phyloP scores from a whole-genome alignment of 2,329 filamentous ascomycete species.

The Beauveria caledonica region DNA sequence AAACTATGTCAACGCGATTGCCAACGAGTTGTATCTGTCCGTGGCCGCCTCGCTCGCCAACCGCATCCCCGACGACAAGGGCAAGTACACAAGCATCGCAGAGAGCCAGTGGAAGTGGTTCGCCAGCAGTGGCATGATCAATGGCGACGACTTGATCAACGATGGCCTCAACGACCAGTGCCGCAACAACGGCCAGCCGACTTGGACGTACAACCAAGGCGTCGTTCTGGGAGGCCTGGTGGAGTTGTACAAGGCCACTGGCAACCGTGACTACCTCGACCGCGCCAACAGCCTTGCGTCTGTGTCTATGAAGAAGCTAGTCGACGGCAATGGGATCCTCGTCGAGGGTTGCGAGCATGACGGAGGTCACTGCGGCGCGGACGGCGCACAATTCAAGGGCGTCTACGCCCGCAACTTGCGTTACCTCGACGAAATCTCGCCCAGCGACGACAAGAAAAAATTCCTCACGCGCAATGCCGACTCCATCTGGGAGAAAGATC shows the following conservation, averaged over 20 bases:
- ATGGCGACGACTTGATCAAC: conserved; percentile 40
- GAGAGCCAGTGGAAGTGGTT: conserved; percentile 47
- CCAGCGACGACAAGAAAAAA: conserved; percentile 38
- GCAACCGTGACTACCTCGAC: conserved; percentile 31
- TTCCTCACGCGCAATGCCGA: conserved; percentile 56
- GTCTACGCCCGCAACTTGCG: conserved; percentile 59
- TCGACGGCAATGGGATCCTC: conserved; percentile 39
- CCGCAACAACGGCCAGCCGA: conserved; percentile 41
- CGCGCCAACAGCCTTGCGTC: conserved; percentile 41
- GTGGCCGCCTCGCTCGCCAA: conserved; percentile 46
- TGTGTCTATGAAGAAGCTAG: conserved; percentile 39
- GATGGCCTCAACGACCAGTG: conserved; percentile 43
- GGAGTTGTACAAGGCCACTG: conserved; percentile 40
- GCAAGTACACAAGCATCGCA: conserved; percentile 39
- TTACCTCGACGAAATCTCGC: conserved; percentile 44
- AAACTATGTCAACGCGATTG: conserved; percentile 44
- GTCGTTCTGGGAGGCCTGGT: conserved; percentile 46
- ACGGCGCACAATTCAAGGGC: conserved; percentile 63
- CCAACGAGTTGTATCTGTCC: conserved; percentile 50
- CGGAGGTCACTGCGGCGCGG: conserved; percentile 31
- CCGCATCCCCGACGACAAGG: conserved; percentile 30
- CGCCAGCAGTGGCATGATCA: conserved; percentile 41
- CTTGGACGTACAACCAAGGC: conserved; percentile 52
- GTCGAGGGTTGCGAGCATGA: conserved; percentile 27
- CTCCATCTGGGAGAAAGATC: conserved; percentile 54